A percentile compares a stretch with the other conserved stretches of the same genome.
Evolutionary conservation across 108 stramenopile species (phyloP).

Genomic region (Pseudonitzschia multistriata): DNA sequence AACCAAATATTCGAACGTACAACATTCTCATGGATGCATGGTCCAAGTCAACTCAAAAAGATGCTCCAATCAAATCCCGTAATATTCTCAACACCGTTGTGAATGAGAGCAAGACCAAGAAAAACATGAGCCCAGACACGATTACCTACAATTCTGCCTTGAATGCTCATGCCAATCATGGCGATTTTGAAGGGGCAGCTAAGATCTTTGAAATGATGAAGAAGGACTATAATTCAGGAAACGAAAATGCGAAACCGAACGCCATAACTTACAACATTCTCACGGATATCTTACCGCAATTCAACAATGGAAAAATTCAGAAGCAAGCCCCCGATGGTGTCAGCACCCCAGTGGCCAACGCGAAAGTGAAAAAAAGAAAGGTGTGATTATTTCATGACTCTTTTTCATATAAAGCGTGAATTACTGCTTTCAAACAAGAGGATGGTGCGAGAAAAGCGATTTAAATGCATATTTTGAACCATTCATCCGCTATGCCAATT

Average conservation of each 20-base stretch:
- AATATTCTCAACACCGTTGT: background rate
- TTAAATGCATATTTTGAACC: too few relatives aligned
- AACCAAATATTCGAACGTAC: slow-evolving; percentile 24
- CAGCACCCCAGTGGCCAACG: background rate
- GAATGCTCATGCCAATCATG: background rate
- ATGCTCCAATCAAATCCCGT: background rate
- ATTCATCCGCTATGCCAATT: too few relatives aligned
- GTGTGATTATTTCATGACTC: too few relatives aligned
- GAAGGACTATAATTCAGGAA: background rate
- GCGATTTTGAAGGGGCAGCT: background rate
- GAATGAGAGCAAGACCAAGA: background rate
- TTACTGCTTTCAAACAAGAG: too few relatives aligned
- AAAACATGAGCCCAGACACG: background rate
- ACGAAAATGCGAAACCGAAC: slow-evolving; percentile 1
- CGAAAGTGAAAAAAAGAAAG: too few relatives aligned
- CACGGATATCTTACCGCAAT: background rate
- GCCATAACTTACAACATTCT: background rate
- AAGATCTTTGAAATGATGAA: slow-evolving; percentile 9
- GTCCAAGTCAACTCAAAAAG: background rate
- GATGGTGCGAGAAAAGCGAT: too few relatives aligned
- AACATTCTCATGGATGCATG: slow-evolving; percentile 27
- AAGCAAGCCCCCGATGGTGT: background rate
- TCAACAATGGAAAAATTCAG: too few relatives aligned
- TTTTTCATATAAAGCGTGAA: too few relatives aligned
- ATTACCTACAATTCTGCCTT: background rate